Base-by-base conservation (phyloP, 1,139 yeast species). In the Yamadazyma triangularis region DNA sequence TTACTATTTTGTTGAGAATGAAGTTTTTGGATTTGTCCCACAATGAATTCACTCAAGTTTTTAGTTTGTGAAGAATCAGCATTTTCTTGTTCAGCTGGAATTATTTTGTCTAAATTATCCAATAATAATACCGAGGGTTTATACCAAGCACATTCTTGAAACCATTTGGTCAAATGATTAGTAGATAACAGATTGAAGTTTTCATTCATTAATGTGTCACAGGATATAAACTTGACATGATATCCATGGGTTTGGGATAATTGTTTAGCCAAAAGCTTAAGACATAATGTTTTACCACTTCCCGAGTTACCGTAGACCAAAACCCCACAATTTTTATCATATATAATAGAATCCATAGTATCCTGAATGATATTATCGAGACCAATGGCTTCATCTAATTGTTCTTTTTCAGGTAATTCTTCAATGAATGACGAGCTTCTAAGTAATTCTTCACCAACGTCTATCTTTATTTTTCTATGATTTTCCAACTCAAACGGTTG, bases 21-120 rank as follows among this genome's bases (percentile, higher is more conserved):
- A 51, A 42, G 66, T 45, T 43, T 70, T 44, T 42, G 63, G 37
- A 76, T 47, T 38, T 65, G 67, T 4, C 63, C 45, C 10, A 62
- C 54, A 20, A 68, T 47, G 40, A 47, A 55, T 44, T 68, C 89
- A 1, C 79, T 66, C 21, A 77, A 53, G 48, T 80, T 89, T 27
- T 70, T 64, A 6, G 86, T 70, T 33, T 70, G 64, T 4, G 75
- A 63, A 2, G 80, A 71, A 51, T 77, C 91, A 2, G 71, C 66
- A 44, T 85, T 79, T 47, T 86, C 95, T 33, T 66, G 61, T 42
- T 83, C 93, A 1, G 83, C 84, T 0, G 86, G 75, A 27, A 88
- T 68, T 9, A 89, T 50, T 41, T 76, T 73, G 45, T 89, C 96
- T n/a, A 88, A 54, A 44, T 88, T 88, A 45, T 91, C 97, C 23